Percentiles rank a stretch among this genome's conserved stretches.
These are phyloP conservation scores for Macrophomina phaseolina DNA, from an alignment of 2,329 filamentous ascomycete genomes.

Conservation along the genomic window DNA sequence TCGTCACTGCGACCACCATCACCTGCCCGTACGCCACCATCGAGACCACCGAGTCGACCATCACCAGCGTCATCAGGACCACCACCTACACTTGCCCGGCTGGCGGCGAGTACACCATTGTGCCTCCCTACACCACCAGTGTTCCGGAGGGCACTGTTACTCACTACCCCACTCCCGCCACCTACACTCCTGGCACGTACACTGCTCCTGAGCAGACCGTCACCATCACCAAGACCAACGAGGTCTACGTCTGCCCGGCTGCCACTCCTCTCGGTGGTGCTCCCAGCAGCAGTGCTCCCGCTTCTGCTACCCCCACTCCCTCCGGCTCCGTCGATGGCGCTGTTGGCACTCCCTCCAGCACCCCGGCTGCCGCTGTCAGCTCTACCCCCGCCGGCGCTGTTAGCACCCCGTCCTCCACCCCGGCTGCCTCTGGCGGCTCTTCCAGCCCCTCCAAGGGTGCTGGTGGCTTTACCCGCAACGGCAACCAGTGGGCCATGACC, in stretches of 20 bases:
- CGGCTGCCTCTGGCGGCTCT: constrained; percentile 23
- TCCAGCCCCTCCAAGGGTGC: constrained; percentile 29
- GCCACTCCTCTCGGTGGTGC: constrained; percentile 28
- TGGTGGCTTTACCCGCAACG: constrained; percentile 46
- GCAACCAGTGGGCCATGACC: constrained; percentile 55
- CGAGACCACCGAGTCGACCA: constrained; percentile 61
- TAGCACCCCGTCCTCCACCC: constrained; percentile 17
- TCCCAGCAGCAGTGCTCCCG: constrained; percentile 12
- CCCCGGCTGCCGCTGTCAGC: neutral
- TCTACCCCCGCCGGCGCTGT: neutral
- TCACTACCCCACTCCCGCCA: constrained; percentile 69
- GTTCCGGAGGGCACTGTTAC: constrained; percentile 49
- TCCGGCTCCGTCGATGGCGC: constrained; percentile 29
- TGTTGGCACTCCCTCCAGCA: constrained; percentile 23
- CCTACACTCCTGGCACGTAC: constrained; percentile 74
- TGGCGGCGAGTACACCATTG: constrained; percentile 77
- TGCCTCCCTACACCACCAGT: constrained; percentile 67
- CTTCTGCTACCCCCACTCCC: constrained; percentile 28
- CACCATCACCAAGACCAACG: constrained; percentile 71
- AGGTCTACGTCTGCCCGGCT: constrained; percentile 74
- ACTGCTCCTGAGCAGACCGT: constrained; percentile 69
- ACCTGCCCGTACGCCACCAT: constrained; percentile 73
- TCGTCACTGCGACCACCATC: constrained; percentile 69
- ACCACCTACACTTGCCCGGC: constrained; percentile 77
- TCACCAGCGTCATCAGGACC: constrained; percentile 70